A percentile compares a stretch with the other conserved stretches of the same genome.
Conservation (phyloP, 805 yeast species). For the fission yeast (Schizosaccharomyces pombe) region DNA sequence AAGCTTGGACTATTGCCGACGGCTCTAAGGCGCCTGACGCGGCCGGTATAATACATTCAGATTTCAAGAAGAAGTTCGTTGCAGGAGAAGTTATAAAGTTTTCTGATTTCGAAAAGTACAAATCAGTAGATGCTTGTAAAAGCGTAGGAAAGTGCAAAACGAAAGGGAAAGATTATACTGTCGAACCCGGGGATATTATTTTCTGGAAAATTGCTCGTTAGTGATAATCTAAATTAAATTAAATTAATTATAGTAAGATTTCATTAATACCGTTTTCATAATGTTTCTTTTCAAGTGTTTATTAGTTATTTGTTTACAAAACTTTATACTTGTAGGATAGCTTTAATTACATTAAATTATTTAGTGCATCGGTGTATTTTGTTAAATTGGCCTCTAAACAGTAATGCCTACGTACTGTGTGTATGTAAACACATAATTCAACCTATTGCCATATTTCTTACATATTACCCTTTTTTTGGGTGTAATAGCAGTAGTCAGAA, state of each 20-base stretch:
- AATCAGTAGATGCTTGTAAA: constrained; percentile 63
- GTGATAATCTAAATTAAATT: not conserved
- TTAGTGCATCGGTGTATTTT: too few species aligned
- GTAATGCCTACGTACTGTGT: not conserved
- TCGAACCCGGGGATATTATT: constrained; percentile 83
- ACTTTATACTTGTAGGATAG: too few species aligned
- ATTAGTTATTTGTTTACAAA: too few species aligned
- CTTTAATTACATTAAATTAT: too few species aligned
- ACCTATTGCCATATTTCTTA: too few species aligned
- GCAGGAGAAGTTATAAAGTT: constrained; percentile 81
- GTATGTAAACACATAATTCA: too few species aligned
- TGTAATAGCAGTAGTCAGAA: too few species aligned
- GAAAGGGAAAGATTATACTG: constrained; percentile 87
- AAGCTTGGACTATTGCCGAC: constrained; percentile 91
- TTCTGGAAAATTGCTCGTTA: constrained; percentile 21
- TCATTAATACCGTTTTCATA: too few species aligned
- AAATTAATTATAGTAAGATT: too few species aligned
- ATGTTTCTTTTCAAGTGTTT: too few species aligned
- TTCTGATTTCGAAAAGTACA: constrained; percentile 46
- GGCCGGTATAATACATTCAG: constrained; percentile 93
- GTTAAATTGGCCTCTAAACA: not conserved
- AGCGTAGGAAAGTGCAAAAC: constrained; percentile 71
- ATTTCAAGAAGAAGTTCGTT: constrained; percentile 81
- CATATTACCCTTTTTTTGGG: too few species aligned
- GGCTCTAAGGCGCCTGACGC: constrained; percentile 93